Conservation (phyloP, 306 rosid genomes). For the Sophora flavescens region DNA sequence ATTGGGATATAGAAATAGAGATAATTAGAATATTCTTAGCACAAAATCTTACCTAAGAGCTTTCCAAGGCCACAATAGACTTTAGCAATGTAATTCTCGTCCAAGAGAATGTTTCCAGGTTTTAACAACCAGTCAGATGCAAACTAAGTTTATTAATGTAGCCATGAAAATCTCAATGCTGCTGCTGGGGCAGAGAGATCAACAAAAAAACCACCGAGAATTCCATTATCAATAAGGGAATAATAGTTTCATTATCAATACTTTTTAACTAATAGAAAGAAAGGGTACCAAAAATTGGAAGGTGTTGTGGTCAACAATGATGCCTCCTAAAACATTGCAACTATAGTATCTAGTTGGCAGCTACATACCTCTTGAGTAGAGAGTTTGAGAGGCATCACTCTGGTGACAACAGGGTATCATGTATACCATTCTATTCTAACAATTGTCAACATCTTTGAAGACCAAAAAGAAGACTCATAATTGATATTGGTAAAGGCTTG, state of each 20-base stretch:
- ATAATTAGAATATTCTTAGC: constrained; percentile 6
- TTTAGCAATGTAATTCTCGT: no score
- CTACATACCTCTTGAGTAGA: constrained; percentile 1
- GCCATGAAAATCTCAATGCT: constrained; percentile 15
- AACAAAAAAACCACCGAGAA: neutral
- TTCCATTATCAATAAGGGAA: constrained; percentile 24
- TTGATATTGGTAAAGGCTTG: neutral
- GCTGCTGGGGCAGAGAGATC: constrained; percentile 1
- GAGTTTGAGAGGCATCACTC: constrained; percentile 15
- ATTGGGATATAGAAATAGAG: neutral
- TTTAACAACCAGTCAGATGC: no score
- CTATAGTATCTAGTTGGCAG: neutral
- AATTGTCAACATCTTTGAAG: neutral
- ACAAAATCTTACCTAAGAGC: neutral
- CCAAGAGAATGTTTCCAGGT: no score
- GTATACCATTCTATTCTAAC: neutral
- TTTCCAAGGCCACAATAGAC: no score
- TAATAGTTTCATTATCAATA: neutral
- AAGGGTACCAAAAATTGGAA: neutral
- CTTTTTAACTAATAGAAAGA: neutral
- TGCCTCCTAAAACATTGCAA: neutral
- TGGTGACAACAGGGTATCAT: constrained; percentile 6
- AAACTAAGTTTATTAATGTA: neutral
- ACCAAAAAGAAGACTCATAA: neutral
- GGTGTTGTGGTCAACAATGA: constrained; percentile 5